Evolutionary conservation across 768 basidiomycete genomes (phyloP).

Genomic region (Auricularia auricula-judae): DNA sequence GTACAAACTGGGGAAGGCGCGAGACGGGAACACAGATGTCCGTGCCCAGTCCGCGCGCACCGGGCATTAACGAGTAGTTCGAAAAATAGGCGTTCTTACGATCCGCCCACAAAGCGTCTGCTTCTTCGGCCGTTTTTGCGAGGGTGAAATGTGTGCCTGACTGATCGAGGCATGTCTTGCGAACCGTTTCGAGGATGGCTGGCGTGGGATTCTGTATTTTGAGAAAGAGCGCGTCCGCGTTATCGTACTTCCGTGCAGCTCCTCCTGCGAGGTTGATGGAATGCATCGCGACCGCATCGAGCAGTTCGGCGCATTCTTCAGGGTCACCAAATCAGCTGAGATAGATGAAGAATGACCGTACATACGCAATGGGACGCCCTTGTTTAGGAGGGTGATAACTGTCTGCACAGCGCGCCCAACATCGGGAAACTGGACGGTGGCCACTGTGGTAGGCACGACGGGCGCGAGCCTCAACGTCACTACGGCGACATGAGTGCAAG

Average conservation of each 20-base stretch:
- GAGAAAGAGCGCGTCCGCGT: conserved; percentile 69
- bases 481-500: conserved; percentile 13
- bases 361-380: not conserved
- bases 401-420: not conserved
- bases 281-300: not conserved
- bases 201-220: conserved; percentile 70
- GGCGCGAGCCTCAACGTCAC: conserved; percentile 78
- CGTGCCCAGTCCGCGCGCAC: not conserved
- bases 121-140: conserved; percentile 53
- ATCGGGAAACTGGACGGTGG: conserved; percentile 15
- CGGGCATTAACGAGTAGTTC: conserved; percentile 8
- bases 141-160: conserved; percentile 59
- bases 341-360: not conserved
- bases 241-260: conserved; percentile 26
- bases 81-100: conserved; percentile 29
- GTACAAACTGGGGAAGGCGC: not conserved
- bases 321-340: no score
- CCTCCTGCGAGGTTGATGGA: conserved; percentile 17
- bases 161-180: conserved; percentile 47
- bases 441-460: conserved; percentile 70
- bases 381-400: not conserved
- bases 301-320: not conserved
- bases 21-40: not conserved
- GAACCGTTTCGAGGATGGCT: conserved; percentile 48
- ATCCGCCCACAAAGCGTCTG: conserved; percentile 61